Base-by-base conservation (phyloP, 2,329 filamentous ascomycete species). In the Trichoderma pleuroti region DNA sequence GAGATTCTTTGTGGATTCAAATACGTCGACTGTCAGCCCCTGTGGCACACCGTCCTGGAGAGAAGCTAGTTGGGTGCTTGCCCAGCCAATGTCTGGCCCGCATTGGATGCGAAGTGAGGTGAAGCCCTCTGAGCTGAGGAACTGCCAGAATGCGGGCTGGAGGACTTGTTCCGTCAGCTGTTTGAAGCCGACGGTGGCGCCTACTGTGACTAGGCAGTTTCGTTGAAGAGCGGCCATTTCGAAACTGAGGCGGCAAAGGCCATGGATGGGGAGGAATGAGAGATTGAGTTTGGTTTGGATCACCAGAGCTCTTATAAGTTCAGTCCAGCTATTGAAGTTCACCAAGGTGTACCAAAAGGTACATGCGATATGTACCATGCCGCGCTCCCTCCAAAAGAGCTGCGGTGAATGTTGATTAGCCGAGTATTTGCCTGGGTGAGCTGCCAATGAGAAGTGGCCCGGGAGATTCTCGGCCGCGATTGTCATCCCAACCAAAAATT, bases 101-200 rank as follows among this genome's bases (percentile, higher is more conserved):
- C 94, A 95, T 78, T 99, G 96, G 14, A 98, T 81, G 5, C 89
- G 84, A 6, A 98, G 84, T 72, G 91, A 83, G 0, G 91, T 93
- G 81, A 92, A 98, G 57, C 86, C 85, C 12, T 86, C 80, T 2
- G 82, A 76, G 12, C 79, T 77, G 14, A 98, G 86, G 6, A 86
- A 84, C 7, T 83, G 74, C 72, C 97, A 84, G 77, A 96, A 94
- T 0, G 80, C 75, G 0, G 86, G 81, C 21, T 85, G 82, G 7
- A 97, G 82, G 12, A 91, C 87, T 36, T 91, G 87, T 56, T 86
- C 81, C 70, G 97, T 86, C 2, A 99, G 87, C 8, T 85, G 81
- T 66, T 86, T 85, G 81, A 99, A 99, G 24, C 91, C 88, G 18
- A 94, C 94, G 0, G 95, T 99, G 7, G 96, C 95, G 70, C 96